A percentile compares a stretch with the other conserved stretches of the same genome.
These are phyloP conservation scores for Kodamaea kakaduensis DNA, from an alignment of 805 yeast species.

Conservation along the genomic window DNA sequence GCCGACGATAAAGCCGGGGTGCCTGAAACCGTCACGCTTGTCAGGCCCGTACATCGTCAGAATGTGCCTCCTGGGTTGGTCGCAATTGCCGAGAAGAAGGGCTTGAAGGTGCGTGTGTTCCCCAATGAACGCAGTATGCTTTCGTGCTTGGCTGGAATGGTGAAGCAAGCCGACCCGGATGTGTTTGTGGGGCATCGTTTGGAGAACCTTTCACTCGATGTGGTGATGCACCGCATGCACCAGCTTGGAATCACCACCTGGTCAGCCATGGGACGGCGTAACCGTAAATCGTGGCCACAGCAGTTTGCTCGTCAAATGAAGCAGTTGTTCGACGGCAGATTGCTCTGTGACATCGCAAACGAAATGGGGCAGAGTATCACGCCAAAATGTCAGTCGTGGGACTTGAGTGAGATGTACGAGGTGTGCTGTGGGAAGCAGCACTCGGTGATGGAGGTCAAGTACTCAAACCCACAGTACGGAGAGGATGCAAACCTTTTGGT, in stretches of 20 bases:
- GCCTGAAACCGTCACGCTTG: conserved; percentile 61
- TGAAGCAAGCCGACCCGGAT: conserved; percentile 83
- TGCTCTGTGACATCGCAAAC: conserved; percentile 88
- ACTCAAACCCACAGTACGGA: conserved; percentile 58
- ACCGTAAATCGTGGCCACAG: conserved; percentile 74
- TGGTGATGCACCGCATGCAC: conserved; percentile 75
- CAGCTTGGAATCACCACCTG: conserved; percentile 72
- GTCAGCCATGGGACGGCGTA: conserved; percentile 80
- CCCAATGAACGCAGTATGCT: conserved; percentile 73
- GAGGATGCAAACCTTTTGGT: conserved; percentile 65
- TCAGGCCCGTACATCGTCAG: conserved; percentile 67
- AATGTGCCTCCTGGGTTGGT: conserved; percentile 76
- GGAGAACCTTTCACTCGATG: conserved; percentile 74
- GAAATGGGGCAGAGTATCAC: conserved; percentile 93
- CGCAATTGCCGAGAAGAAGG: conserved; percentile 53
- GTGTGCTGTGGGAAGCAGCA: conserved; percentile 66
- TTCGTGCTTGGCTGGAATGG: conserved; percentile 65
- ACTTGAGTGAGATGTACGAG: conserved; percentile 83
- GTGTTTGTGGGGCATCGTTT: conserved; percentile 83
- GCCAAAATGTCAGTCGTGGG: conserved; percentile 91
- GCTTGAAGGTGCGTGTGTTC: conserved; percentile 51
- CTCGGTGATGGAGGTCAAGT: conserved; percentile 66
- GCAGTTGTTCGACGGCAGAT: conserved; percentile 78
- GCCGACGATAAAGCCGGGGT: conserved; percentile 59
- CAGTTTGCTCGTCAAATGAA: conserved; percentile 60